These are phyloP conservation scores for Blastocystis sp. DNA, from an alignment of 352 stramenopile species.

Conservation along the genomic window DNA sequence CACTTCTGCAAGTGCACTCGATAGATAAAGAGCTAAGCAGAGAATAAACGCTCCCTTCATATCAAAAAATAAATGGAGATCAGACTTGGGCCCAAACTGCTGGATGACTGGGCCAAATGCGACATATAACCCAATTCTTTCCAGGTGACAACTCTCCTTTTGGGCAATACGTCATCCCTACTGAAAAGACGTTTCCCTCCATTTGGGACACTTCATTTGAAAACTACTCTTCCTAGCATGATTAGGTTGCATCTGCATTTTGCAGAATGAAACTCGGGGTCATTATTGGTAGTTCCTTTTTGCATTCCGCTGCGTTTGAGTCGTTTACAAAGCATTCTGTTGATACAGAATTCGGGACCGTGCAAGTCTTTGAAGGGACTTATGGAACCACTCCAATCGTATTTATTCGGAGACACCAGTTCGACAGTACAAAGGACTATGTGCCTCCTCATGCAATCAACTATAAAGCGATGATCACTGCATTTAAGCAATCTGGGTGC, in stretches of 20 bases:
- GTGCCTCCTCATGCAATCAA: conserved; percentile 15
- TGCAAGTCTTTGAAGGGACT: neutral
- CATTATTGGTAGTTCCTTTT: conserved; percentile 35
- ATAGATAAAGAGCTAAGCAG: neutral
- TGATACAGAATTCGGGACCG: conserved; percentile 23
- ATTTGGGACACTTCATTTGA: neutral
- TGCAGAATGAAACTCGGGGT: conserved; percentile 34
- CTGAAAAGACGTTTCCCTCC: too few relatives aligned
- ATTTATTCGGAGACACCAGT: conserved; percentile 12
- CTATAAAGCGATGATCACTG: conserved; percentile 43
- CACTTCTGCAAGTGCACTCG: neutral
- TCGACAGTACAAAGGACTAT: neutral
- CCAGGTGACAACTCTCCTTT: too few relatives aligned
- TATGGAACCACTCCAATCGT: neutral
- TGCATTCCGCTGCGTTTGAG: neutral
- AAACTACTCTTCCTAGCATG: neutral
- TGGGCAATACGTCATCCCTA: too few relatives aligned
- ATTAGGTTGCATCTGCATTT: neutral
- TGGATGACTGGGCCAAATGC: conserved; percentile 13
- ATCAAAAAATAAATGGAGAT: conserved; percentile 23
- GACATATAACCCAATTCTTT: neutral
- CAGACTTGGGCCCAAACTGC: neutral
- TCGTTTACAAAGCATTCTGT: neutral
- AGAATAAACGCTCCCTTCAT: neutral
- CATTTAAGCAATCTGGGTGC: conserved; percentile 5